Evolutionary conservation across 345 rosid genomes (phyloP), one percentile per base, ranked within the genome.

Genomic region (Microthlaspi erraticum): DNA sequence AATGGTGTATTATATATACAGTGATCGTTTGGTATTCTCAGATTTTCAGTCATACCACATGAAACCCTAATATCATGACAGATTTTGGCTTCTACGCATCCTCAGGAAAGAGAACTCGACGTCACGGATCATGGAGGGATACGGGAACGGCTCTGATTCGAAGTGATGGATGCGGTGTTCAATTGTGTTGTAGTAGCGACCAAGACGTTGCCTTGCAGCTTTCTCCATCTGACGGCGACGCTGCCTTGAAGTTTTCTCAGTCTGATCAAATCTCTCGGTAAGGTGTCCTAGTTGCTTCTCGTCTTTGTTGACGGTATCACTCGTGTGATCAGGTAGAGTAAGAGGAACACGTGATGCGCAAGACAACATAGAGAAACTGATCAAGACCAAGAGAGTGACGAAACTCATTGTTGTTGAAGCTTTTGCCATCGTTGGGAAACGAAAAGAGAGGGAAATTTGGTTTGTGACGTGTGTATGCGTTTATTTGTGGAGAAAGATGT

Each of bases 61-160:
- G 52, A 48, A 48, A 17, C 6, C 11, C 2, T 18, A 43, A 14
- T 14, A 1, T 26, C 29, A 26, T 26, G 29, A 26, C 29, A 26
- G 29, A 26, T 26, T 26, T 26, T 26, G 29, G 29, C 29, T 26
- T 26, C 4, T 26, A 36, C 8, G 31, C 49, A 32, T 64, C 34
- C 34, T 34, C 45, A 3, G 9, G 44, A 64, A 34, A 64, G 45
- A 48, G 0, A 18, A 56, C 19, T 46, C 32, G 4, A 48, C 68
- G 17, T 48, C 34, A 18, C 57, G 44, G 56, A 64, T 34, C 70
- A 65, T 50, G 0, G 14, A 10, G 0, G 49, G 37, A 65, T n/a
- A 65, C 2, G 49, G 20, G 38, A n/a, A 51, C 14, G 43, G 48
- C 59, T 37, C 48, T 1, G 45, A 57, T 57, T 57, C 45, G 3